Base-by-base conservation (phyloP, 2,329 filamentous ascomycete genomes). In the Trichoderma simmonsii region DNA sequence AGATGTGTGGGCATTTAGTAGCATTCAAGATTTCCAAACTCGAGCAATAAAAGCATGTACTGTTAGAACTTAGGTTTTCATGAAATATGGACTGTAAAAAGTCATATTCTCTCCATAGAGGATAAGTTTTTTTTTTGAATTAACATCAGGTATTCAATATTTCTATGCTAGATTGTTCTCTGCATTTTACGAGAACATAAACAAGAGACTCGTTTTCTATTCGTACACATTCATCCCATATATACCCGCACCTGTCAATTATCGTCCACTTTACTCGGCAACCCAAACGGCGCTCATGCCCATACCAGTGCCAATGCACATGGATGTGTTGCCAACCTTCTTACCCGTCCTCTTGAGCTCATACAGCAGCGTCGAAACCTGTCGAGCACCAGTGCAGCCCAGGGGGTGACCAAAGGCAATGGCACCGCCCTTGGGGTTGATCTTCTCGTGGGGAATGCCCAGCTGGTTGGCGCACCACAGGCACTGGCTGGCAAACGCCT, bases 241-340 rank as follows among this genome's bases (percentile, higher is more conserved):
- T 6, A 54, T 48, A 28, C 15, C 2, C 48, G 14, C 8, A 15
- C 56, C 21, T 11, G 7, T 8, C 5, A 0, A 56, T 36, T 1
- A 43, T 26, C 48, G 4, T 21, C 51, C 60, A 39, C 63, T 73
- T 75, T 32, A 97, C 86, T 97, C 95, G 3, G 94, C 93, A 75
- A 98, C 95, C 94, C 95, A 98, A 73, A 98, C 92, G 73, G 95
- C 94, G 71, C 94, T 95, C 94, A 98, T 97, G 67, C 95, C 95
- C 96, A 98, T 98, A 68, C 94, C 95, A 3, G 95, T 98, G 66
- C 95, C 96, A 64, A 98, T 85, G 81, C 96, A 99, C 96, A 98
- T 98, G 82, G 92, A 95, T 34, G 94, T 98, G 56, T 97, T 90
- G 66, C 96, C 96, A 73, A 98, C 85, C 87, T 92, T 93, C 87